phyloP scores from a whole-genome alignment of 2,329 filamentous ascomycete genomes.

The Aspergillus brasiliensis region DNA sequence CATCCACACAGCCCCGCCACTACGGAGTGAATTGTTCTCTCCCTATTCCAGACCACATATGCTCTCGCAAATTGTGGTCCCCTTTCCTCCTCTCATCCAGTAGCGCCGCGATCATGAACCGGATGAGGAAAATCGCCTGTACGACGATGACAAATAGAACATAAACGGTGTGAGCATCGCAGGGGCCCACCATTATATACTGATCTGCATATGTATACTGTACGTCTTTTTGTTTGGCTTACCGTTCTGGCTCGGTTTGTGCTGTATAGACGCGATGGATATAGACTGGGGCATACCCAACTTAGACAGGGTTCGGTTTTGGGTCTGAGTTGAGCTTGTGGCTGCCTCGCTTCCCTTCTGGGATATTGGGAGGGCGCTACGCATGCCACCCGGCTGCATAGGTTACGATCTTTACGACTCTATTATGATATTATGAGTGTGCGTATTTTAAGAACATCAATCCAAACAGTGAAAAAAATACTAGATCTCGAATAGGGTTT shows the following conservation, averaged over 20 bases:
- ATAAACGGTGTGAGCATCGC: not conserved
- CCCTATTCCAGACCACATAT: not conserved
- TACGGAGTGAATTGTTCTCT: not conserved
- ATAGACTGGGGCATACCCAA: not conserved
- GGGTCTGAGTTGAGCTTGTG: not conserved
- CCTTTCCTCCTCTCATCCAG: not conserved
- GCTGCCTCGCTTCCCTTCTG: not conserved
- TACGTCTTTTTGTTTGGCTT: not conserved
- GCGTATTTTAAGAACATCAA: not conserved
- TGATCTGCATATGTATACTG: conserved; percentile 6
- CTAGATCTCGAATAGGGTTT: too few species aligned
- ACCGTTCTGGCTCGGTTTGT: not conserved
- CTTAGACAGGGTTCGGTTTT: not conserved
- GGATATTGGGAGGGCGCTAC: not conserved
- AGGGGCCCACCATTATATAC: conserved; percentile 5
- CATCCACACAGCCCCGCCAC: conserved; percentile 11
- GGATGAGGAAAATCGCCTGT: not conserved
- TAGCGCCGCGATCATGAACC: not conserved
- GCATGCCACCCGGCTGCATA: not conserved
- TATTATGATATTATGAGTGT: conserved; percentile 1
- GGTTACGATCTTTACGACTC: conserved; percentile 7
- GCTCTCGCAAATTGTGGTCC: too few species aligned
- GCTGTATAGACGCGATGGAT: not conserved
- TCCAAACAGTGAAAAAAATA: not conserved
- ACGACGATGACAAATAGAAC: not conserved